These are phyloP conservation scores for Leptographium lundbergii DNA, from an alignment of 2,329 filamentous ascomycete species.

Conservation along the genomic window DNA sequence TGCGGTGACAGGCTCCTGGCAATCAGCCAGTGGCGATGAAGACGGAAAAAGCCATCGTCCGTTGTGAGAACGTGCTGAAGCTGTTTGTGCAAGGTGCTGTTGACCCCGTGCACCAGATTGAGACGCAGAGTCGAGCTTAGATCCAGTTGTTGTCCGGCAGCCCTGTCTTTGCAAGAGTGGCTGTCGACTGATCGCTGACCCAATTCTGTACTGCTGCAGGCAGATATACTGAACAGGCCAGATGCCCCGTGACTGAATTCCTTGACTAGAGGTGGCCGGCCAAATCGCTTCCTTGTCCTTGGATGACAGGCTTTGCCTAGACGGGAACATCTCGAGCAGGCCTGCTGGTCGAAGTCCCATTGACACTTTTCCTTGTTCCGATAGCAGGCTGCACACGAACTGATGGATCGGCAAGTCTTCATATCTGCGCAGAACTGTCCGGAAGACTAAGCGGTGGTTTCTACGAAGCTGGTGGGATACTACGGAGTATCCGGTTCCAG, in stretches of 20 bases:
- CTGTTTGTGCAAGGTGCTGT: not conserved
- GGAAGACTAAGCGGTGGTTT: not conserved
- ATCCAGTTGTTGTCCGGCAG: not conserved
- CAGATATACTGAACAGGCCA: not conserved
- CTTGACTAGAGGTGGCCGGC: not conserved
- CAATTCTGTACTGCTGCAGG: too few species aligned
- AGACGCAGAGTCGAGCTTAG: not conserved
- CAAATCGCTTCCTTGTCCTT: not conserved
- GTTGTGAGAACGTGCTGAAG: not conserved
- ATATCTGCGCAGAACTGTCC: not conserved
- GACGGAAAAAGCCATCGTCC: not conserved
- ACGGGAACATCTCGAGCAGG: not conserved
- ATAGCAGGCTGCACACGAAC: not conserved
- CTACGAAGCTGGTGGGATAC: not conserved
- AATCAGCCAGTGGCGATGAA: not conserved
- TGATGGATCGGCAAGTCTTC: not conserved
- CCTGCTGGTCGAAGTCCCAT: not conserved
- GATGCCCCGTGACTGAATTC: not conserved
- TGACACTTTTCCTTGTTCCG: not conserved
- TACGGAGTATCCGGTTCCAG: not conserved
- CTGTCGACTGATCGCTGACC: not conserved
- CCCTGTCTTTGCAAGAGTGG: not conserved
- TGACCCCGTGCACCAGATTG: not conserved
- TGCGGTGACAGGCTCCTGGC: not conserved
- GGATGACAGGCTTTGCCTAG: not conserved